phyloP scores from a whole-genome alignment of 176 grass and related monocot genomes.

The Poa annua region DNA sequence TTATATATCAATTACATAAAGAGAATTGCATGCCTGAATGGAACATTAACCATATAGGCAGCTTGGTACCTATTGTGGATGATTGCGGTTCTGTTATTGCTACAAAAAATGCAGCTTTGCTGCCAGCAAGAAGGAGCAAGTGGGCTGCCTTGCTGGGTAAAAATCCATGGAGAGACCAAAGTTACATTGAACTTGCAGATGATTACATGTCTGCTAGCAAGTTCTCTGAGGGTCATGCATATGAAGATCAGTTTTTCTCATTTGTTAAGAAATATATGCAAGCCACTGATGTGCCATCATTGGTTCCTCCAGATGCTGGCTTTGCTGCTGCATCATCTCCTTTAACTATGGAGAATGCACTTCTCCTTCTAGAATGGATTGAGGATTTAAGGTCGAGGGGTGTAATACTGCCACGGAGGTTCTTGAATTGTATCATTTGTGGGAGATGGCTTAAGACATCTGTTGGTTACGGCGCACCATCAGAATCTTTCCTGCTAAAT shows the following conservation, averaged over 20 bases:
- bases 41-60: conserved; percentile 23
- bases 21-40: conserved; percentile 35
- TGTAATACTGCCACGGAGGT: conserved; percentile 13
- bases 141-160: conserved; percentile 44
- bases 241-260: conserved; percentile 33
- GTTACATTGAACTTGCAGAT: conserved; percentile 46
- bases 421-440: conserved; percentile 35
- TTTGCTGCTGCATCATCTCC: conserved; percentile 27
- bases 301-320: conserved; percentile 47
- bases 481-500: conserved; percentile 42
- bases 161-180: conserved; percentile 45
- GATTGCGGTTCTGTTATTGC: conserved; percentile 28
- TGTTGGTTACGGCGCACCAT: conserved; percentile 30
- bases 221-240: not conserved
- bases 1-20: conserved; percentile 38
- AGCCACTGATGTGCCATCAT: conserved; percentile 30
- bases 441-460: conserved; percentile 53
- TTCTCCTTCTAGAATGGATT: conserved; percentile 52
- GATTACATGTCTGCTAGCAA: conserved; percentile 31
- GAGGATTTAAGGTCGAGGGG: not conserved
- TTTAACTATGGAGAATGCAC: conserved; percentile 35
- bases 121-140: conserved; percentile 44
- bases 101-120: conserved; percentile 20
- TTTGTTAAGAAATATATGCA: conserved; percentile 35
- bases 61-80: conserved; percentile 32